Evolutionary conservation across 768 basidiomycete genomes (phyloP).

Genomic region (Leccinum rimulosum): DNA sequence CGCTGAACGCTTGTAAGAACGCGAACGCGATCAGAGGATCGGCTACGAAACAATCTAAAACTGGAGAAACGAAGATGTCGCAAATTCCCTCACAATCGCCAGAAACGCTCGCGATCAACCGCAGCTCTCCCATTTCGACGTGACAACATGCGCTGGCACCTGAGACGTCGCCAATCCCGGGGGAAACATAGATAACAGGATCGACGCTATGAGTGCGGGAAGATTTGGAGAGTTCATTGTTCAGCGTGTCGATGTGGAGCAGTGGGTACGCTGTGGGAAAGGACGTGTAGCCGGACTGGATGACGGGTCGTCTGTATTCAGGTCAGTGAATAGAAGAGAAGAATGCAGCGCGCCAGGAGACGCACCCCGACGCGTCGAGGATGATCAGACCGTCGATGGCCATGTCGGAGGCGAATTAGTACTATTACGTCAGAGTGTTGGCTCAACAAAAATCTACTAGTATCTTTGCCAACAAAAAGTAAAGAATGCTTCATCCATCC

Average conservation of each 20-base stretch:
- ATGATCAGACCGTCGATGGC: slow-evolving; percentile 82
- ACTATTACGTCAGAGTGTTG: too few relatives aligned
- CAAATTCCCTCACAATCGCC: slow-evolving; percentile 60
- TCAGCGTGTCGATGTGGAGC: slow-evolving; percentile 83
- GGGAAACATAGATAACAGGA: slow-evolving; percentile 67
- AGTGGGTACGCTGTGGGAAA: slow-evolving; percentile 76
- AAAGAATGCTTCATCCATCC: too few relatives aligned
- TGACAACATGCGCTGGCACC: slow-evolving; percentile 77
- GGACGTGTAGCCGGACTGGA: slow-evolving; percentile 86
- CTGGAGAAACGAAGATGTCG: background rate
- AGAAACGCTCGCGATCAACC: slow-evolving; percentile 77
- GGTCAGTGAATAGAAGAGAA: slow-evolving; percentile 3
- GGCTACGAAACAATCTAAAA: slow-evolving; percentile 41
- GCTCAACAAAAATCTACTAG: too few relatives aligned
- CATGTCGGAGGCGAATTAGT: slow-evolving; percentile 39
- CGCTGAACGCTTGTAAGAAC: slow-evolving; percentile 81
- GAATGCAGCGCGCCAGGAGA: slow-evolving; percentile 9
- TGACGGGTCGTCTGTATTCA: slow-evolving; percentile 64
- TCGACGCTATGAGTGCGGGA: slow-evolving; percentile 57
- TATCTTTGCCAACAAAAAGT: too few relatives aligned
- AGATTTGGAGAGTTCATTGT: slow-evolving; percentile 63
- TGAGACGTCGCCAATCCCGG: slow-evolving; percentile 41
- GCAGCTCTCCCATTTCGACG: slow-evolving; percentile 70
- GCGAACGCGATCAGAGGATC: slow-evolving; percentile 90
- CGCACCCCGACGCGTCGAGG: slow-evolving; percentile 71